phyloP scores from a whole-genome alignment of 805 yeast species.

The Cyberlindnera euphorbiiphila region DNA sequence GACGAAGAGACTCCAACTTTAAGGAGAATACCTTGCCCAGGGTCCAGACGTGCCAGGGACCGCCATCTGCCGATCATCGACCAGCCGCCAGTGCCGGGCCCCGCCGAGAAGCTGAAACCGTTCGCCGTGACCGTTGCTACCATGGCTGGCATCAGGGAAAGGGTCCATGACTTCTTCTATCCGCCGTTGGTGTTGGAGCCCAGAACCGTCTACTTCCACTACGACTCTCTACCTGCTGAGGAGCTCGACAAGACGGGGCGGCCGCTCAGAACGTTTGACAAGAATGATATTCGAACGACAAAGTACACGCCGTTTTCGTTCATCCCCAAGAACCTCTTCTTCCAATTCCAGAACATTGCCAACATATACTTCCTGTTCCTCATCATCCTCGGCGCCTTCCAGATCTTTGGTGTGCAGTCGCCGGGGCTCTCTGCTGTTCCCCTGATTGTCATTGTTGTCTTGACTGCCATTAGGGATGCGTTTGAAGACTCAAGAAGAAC shows the following conservation, averaged over 20 bases:
- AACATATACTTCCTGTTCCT: constrained; percentile 80
- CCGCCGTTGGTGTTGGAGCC: constrained; percentile 18
- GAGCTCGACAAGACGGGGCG: constrained; percentile 15
- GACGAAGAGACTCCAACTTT: too few relatives aligned
- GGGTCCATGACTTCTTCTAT: constrained; percentile 10
- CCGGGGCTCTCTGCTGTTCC: constrained; percentile 78
- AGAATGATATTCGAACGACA: constrained; percentile 87
- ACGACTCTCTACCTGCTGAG: constrained; percentile 13
- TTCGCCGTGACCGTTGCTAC: too few relatives aligned
- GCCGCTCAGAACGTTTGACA: constrained; percentile 12
- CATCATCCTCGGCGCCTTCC: constrained; percentile 74
- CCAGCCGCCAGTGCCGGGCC: too few relatives aligned
- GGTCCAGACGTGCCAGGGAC: too few relatives aligned
- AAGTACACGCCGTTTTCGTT: constrained; percentile 90
- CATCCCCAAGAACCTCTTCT: constrained; percentile 74
- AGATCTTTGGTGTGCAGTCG: constrained; percentile 75
- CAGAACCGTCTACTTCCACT: constrained; percentile 18
- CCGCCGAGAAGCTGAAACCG: background rate
- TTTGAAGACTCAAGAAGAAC: constrained; percentile 79
- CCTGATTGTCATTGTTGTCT: constrained; percentile 66
- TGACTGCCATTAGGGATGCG: constrained; percentile 78
- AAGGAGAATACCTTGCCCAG: too few relatives aligned
- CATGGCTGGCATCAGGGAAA: constrained; percentile 8
- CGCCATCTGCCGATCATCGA: too few relatives aligned
- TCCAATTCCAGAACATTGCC: constrained; percentile 87